Conservation (phyloP, 2,329 filamentous ascomycete genomes). For the Cadophora gregata region DNA sequence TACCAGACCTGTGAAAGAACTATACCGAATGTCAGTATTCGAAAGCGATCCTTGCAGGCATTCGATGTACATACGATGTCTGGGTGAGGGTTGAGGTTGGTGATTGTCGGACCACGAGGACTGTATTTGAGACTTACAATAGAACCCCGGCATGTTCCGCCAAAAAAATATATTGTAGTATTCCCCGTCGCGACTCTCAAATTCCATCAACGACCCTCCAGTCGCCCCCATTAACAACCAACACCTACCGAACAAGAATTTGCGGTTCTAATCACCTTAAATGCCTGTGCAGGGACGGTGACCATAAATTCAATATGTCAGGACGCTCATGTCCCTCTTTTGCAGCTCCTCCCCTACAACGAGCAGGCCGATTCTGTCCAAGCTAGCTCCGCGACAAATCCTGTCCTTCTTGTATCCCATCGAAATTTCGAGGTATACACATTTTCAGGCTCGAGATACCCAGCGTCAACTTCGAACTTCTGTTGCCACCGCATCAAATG, state of each 20-base stretch:
- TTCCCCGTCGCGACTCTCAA: not conserved
- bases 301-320: constrained; percentile 59
- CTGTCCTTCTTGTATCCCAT: constrained; percentile 43
- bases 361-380: constrained; percentile 54
- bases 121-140: constrained; percentile 20
- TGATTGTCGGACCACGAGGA: not conserved
- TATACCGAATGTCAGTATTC: not conserved
- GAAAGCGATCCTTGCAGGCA: not conserved
- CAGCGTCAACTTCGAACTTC: constrained; percentile 10
- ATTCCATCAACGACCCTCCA: not conserved
- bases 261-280: constrained; percentile 24
- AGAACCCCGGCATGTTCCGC: constrained; percentile 24
- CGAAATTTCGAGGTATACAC: constrained; percentile 26
- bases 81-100: not conserved
- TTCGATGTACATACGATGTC: not conserved
- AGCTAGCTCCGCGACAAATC: constrained; percentile 47
- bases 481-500: constrained; percentile 27
- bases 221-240: constrained; percentile 10
- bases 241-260: not conserved
- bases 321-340: constrained; percentile 67
- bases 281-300: constrained; percentile 37
- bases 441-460: constrained; percentile 7
- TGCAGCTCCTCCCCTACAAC: constrained; percentile 57
- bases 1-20: not conserved
- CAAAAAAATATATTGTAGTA: constrained; percentile 21